Evolutionary conservation across 768 basidiomycete genomes (phyloP).

Genomic region (Naematelia aurantialba): DNA sequence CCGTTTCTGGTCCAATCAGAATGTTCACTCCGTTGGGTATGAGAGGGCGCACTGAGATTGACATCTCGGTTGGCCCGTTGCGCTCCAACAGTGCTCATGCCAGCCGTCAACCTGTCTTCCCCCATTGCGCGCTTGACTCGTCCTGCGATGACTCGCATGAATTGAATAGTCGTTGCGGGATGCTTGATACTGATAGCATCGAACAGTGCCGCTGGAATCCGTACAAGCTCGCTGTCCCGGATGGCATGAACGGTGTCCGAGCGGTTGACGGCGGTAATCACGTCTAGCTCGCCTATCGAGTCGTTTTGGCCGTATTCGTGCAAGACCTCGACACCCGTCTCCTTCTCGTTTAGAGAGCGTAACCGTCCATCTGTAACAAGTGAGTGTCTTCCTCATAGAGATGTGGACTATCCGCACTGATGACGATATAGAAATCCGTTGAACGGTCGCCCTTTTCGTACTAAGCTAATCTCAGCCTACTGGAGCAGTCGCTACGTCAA

Average conservation of each 20-base stretch:
- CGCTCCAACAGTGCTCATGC: not conserved
- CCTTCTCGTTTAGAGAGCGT: constrained; percentile 77
- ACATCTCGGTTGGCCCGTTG: constrained; percentile 16
- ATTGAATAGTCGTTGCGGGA: constrained; percentile 50
- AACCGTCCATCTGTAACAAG: constrained; percentile 67
- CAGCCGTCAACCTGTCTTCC: constrained; percentile 10
- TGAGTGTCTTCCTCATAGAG: not conserved
- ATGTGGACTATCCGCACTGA: constrained; percentile 29
- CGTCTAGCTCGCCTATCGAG: constrained; percentile 93
- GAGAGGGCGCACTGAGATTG: constrained; percentile 34
- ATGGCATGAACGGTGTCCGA: constrained; percentile 94
- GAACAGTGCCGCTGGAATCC: constrained; percentile 96
- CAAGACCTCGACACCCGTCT: constrained; percentile 72
- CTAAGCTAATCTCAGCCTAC: constrained; percentile 50
- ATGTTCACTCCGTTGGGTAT: not conserved
- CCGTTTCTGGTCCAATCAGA: constrained; percentile 56
- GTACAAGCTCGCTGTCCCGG: constrained; percentile 91
- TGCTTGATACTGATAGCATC: constrained; percentile 69
- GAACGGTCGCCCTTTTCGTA: constrained; percentile 87
- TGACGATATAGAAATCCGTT: constrained; percentile 90
- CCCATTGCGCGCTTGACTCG: constrained; percentile 79
- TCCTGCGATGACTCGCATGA: constrained; percentile 67
- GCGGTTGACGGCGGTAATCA: constrained; percentile 83
- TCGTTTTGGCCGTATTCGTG: constrained; percentile 97
- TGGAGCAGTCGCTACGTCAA: not conserved